Base-by-base conservation (phyloP, 352 stramenopile species). In the Phytophthora sansomeana region DNA sequence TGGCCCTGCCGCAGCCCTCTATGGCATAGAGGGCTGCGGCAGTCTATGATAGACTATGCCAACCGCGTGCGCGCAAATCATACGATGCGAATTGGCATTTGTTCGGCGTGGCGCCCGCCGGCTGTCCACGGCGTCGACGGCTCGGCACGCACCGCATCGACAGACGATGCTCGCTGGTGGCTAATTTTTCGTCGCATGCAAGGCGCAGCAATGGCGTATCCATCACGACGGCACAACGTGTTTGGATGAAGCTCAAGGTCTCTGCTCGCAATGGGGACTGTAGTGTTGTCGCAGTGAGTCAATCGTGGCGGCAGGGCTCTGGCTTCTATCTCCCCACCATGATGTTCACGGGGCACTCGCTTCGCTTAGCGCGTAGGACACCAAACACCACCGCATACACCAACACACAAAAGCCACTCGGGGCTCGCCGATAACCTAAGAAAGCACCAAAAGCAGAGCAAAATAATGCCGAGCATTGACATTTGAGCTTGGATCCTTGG, bases 31-130 rank as follows among this genome's bases (percentile, higher is more conserved):
- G n/a, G n/a, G n/a, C n/a, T n/a, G n/a, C n/a, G n/a, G n/a, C n/a
- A n/a, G n/a, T n/a, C n/a, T n/a, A n/a, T n/a, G n/a, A n/a, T n/a
- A n/a, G n/a, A n/a, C n/a, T n/a, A n/a, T n/a, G n/a, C 54, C 63
- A 29, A 53, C 36, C 46, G 50, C 44, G 58, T 59, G 58, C 39
- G 21, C 32, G 24, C 65, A 57, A 73, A 73, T 69, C 65, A 35
- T 47, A 28, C 33, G 52, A 50, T 46, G 38, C 19, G 5, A 42
- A 63, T 68, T 38, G 13, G 38, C 44, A 57, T 58, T 62, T 52
- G 61, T 53, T 38, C 21, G 28, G 21, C 28, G 49, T 67, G 48
- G 21, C 53, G 48, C 53, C 51, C 39, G 59, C 58, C 59, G 65
- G 65, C 44, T 69, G 43, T 72, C 49, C 63, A 67, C 46, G 38